These are phyloP conservation scores for Penicillium sp. DNA, from an alignment of 2,329 filamentous ascomycete species.

Conservation along the genomic window DNA sequence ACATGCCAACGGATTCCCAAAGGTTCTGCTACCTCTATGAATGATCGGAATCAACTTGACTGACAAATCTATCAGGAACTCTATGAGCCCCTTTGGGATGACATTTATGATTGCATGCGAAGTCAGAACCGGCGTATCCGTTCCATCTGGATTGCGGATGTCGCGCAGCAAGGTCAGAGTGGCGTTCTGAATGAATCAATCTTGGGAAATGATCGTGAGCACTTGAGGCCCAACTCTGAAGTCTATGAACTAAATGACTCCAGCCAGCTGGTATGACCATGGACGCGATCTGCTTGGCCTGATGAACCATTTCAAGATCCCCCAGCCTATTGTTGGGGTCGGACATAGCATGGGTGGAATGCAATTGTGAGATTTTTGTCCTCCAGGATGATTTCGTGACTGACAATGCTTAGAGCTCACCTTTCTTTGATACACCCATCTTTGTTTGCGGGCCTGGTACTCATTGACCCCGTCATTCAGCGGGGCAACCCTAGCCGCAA, in stretches of 20 bases:
- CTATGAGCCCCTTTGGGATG: constrained; percentile 84
- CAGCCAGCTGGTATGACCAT: constrained; percentile 78
- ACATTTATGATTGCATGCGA: constrained; percentile 61
- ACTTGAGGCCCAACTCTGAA: not conserved
- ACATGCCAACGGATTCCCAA: constrained; percentile 84
- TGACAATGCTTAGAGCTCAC: not conserved
- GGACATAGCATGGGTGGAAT: constrained; percentile 84
- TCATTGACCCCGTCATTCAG: not conserved
- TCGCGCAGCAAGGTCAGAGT: constrained; percentile 73
- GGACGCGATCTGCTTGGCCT: constrained; percentile 77
- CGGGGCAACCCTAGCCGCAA: not conserved
- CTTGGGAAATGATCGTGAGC: constrained; percentile 77
- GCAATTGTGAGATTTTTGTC: constrained; percentile 49
- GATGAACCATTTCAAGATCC: constrained; percentile 76
- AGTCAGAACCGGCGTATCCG: constrained; percentile 64
- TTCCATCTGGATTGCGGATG: constrained; percentile 79
- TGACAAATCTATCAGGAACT: constrained; percentile 61
- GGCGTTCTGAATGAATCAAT: constrained; percentile 69
- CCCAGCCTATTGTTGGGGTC: constrained; percentile 73
- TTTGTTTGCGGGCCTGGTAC: not conserved
- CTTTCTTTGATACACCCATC: not conserved
- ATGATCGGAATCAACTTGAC: no score
- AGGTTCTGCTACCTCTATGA: constrained; percentile 51
- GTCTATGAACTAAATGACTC: not conserved
- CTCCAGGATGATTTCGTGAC: not conserved